Evolutionary conservation across 495 filamentous ascomycete species (phyloP).

Genomic region (Neurospora terricola): DNA sequence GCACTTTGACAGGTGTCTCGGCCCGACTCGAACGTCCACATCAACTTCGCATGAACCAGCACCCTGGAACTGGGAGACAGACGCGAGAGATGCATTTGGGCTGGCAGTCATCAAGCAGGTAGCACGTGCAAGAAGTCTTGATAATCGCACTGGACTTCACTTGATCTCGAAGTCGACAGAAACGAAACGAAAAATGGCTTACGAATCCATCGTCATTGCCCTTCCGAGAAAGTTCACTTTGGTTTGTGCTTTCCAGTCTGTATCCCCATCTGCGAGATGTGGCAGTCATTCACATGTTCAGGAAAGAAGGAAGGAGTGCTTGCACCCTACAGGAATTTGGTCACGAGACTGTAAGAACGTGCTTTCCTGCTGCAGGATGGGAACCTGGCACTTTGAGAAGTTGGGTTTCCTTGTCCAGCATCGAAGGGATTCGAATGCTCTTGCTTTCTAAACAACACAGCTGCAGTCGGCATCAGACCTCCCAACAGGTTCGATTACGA

Average conservation of each 20-base stretch:
- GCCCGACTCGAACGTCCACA: background rate
- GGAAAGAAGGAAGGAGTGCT: background rate
- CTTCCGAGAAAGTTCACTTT: background rate
- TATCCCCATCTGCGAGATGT: background rate
- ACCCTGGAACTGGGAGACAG: background rate
- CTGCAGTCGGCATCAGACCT: background rate
- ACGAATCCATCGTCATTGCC: background rate
- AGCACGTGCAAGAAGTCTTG: background rate
- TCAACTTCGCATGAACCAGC: background rate
- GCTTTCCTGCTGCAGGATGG: background rate
- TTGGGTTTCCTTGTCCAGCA: background rate
- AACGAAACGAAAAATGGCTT: background rate
- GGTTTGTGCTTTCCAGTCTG: background rate
- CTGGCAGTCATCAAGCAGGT: background rate
- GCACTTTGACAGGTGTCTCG: background rate
- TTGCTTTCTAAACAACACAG: background rate
- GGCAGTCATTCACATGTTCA: background rate
- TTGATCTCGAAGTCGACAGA: too few relatives aligned
- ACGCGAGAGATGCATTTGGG: background rate
- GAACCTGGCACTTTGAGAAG: background rate
- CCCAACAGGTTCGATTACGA: background rate
- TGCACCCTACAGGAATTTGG: background rate
- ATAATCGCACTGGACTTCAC: too few relatives aligned
- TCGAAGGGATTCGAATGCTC: background rate
- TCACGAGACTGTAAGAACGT: background rate